phyloP scores from a whole-genome alignment of 108 stramenopile species.

The Skeletonema potamos region DNA sequence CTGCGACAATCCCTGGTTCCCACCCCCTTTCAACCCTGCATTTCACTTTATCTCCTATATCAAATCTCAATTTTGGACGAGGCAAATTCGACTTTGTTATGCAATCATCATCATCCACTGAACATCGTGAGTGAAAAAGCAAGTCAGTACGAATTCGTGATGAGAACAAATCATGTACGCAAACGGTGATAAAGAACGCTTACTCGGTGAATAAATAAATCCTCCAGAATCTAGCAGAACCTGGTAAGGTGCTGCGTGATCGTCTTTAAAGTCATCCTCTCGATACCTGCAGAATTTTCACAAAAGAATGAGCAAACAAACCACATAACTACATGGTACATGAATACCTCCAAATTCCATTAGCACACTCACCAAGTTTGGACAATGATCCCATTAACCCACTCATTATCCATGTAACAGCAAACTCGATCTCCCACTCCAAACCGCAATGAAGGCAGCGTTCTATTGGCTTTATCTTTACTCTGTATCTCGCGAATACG shows the following conservation, averaged over 20 bases:
- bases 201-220: conserved; percentile 1
- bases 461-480: neutral
- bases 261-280: neutral
- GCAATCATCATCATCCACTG: neutral
- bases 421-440: neutral
- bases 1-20: neutral
- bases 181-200: neutral
- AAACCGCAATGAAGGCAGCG: neutral
- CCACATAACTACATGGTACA: neutral
- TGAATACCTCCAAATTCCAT: neutral
- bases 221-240: conserved; percentile 1
- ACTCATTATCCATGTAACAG: neutral
- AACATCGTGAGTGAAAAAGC: neutral
- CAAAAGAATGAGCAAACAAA: neutral
- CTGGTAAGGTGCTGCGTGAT: conserved; percentile 1
- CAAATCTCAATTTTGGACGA: neutral
- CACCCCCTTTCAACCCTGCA: neutral
- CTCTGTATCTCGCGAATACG: neutral
- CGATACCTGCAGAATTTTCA: neutral
- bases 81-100: neutral
- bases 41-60: neutral
- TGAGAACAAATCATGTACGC: neutral
- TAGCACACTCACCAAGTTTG: neutral
- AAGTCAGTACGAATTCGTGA: neutral
- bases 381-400: neutral